Evolutionary conservation across 176 grass and related monocot species (phyloP), one percentile per base, ranked within the genome.

Genomic region (Tuctoria greenei): DNA sequence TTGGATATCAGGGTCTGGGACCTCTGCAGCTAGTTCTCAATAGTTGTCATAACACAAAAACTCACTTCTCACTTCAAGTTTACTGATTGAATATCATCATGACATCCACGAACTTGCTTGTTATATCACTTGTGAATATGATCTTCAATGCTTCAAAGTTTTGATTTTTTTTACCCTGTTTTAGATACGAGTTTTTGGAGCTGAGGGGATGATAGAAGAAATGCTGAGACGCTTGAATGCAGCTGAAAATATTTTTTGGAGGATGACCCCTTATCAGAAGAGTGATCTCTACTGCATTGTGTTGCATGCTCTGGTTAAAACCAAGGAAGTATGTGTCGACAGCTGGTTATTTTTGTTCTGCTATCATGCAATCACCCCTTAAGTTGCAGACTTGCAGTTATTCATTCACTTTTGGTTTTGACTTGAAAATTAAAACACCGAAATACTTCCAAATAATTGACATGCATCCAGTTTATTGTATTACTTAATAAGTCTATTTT

Each of bases 141-240:
- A 73, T 61, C 17, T n/a, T 69, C 35, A 49, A 28, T 67, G n/a
- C 20, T 73, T 72, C 44, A 7, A 72, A 52, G 17, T 79, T 26
- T 69, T 83, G 15, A 31, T 34, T 80, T 71, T 68, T 69, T 72
- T 74, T 35, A 73, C 46, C 54, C 27, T 75, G 21, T 84, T 87
- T 61, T 85, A 97, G 91, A 82, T 97, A 78, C 84, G 58, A 83
- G 95, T 88, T 81, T 74, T 97, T 81, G 95, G 88, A 79, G 75
- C 66, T 34, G 95, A 97, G 79, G 95, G 95, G 18, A 93, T 97
- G 95, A 77, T 88, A 84, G 73, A 93, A 41, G 91, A 93, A 68
- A 93, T 97, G 95, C 47, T 97, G 75, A 81, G 39, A 28, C 92
- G 92, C 79, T 87, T 97, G 72, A 89, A 97, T 80, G 44, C 88